Percentiles rank a stretch among this genome's conserved stretches.
phyloP scores from a whole-genome alignment of 1,284 basidiomycete genomes.

The Ustilago esculenta region DNA sequence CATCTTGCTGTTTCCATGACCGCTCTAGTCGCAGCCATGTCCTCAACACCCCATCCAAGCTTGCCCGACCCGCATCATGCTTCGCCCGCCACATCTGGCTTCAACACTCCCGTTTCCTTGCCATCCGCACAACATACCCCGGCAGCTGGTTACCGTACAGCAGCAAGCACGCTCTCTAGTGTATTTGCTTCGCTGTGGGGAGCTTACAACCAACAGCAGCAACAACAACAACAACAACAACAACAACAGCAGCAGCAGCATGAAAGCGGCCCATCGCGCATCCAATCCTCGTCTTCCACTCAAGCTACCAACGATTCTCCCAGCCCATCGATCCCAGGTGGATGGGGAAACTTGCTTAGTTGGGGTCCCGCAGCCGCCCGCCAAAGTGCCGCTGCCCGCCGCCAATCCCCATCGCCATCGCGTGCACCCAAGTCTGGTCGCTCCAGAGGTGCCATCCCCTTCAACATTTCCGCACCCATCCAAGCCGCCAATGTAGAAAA shows the following conservation, averaged over 20 bases:
- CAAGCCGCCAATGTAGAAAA: slow-evolving; percentile 17
- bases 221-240: slow-evolving; percentile 11
- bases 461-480: slow-evolving; percentile 31
- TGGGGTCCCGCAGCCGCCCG: slow-evolving; percentile 40
- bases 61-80: slow-evolving; percentile 21
- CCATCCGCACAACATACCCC: slow-evolving; percentile 32
- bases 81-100: slow-evolving; percentile 17
- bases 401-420: slow-evolving; percentile 29
- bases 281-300: slow-evolving; percentile 5
- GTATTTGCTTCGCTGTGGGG: slow-evolving; percentile 48
- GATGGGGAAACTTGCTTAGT: slow-evolving; percentile 43
- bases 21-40: slow-evolving; percentile 28
- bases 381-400: slow-evolving; percentile 13
- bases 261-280: slow-evolving; percentile 29
- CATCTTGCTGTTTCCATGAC: slow-evolving; percentile 12
- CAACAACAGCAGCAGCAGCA: slow-evolving; percentile 16
- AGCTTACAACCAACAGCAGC: slow-evolving; percentile 33
- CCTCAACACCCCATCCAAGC: slow-evolving; percentile 9
- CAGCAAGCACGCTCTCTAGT: slow-evolving; percentile 33
- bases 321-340: slow-evolving; percentile 27
- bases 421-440: slow-evolving; percentile 8
- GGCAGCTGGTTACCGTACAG: slow-evolving; percentile 34
- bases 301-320: slow-evolving; percentile 7
- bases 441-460: slow-evolving; percentile 36
- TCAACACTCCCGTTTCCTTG: slow-evolving; percentile 26